These are phyloP conservation scores for Drechmeria coniospora DNA, from an alignment of 2,329 filamentous ascomycete genomes.

Conservation along the genomic window DNA sequence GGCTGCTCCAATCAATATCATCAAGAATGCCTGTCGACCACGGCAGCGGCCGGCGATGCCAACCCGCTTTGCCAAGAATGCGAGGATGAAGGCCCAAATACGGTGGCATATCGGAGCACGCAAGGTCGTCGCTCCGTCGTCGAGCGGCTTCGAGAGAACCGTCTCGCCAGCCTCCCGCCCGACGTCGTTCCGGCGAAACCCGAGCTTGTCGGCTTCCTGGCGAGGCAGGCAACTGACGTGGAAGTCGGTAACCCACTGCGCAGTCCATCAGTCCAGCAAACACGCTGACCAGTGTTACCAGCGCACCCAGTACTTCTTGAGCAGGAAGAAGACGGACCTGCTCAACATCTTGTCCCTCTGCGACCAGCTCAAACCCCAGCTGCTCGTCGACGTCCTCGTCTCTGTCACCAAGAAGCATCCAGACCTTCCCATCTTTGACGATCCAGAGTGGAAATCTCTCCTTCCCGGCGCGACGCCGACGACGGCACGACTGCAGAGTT, in stretches of 20 bases:
- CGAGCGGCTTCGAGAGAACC: constrained; percentile 15
- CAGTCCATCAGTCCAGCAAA: not conserved
- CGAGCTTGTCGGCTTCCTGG: constrained; percentile 22
- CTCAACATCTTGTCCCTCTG: constrained; percentile 25
- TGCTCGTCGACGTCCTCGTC: constrained; percentile 24
- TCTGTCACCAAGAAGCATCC: constrained; percentile 27
- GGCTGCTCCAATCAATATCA: constrained; percentile 12
- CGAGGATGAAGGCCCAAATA: not conserved
- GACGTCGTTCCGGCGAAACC: constrained; percentile 19
- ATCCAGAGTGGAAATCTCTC: constrained; percentile 22
- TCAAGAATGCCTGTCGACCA: constrained; percentile 8
- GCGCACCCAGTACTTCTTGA: constrained; percentile 24
- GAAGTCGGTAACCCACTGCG: constrained; percentile 13
- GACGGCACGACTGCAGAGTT: constrained; percentile 1
- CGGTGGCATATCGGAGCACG: constrained; percentile 4
- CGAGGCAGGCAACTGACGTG: constrained; percentile 17
- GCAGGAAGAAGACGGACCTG: constrained; percentile 20
- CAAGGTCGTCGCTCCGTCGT: constrained; percentile 12
- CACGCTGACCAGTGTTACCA: constrained; percentile 6
- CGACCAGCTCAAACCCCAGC: constrained; percentile 24
- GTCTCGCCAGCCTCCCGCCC: constrained; percentile 16
- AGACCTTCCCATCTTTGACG: constrained; percentile 25
- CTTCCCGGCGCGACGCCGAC: not conserved
- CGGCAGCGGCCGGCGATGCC: constrained; percentile 1
- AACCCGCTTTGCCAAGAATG: constrained; percentile 10